Percentiles rank a stretch among this genome's conserved stretches.
phyloP scores from a whole-genome alignment of 352 stramenopile genomes.

The Elongisporangium anandrum region DNA sequence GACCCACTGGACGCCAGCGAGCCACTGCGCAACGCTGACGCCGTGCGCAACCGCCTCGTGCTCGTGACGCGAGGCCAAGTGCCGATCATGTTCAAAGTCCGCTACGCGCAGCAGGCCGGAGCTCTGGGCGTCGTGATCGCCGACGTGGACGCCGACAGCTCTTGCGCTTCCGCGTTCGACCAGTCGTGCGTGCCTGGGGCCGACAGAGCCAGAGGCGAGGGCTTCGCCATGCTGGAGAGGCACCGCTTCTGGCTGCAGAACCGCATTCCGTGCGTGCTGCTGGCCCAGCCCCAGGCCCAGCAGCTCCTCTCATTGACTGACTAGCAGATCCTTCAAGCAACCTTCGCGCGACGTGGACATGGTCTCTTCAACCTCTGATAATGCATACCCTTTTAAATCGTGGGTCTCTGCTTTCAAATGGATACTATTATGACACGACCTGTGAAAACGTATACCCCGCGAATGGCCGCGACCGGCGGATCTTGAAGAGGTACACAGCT shows the following conservation, averaged over 20 bases:
- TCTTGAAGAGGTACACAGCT: background rate
- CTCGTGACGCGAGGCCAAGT: conserved; percentile 44
- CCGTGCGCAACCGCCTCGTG: conserved; percentile 53
- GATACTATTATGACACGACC: background rate
- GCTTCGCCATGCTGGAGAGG: conserved; percentile 50
- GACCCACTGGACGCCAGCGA: conserved; percentile 52
- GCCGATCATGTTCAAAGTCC: conserved; percentile 66
- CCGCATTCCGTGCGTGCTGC: conserved; percentile 63
- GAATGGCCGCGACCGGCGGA: background rate
- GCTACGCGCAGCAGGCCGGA: conserved; percentile 55
- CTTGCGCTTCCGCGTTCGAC: conserved; percentile 52
- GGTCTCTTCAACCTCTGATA: background rate
- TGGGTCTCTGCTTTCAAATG: background rate
- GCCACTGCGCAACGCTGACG: conserved; percentile 41
- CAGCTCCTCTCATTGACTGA: conserved; percentile 18
- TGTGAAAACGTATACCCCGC: conserved; percentile 1
- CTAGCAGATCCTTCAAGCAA: conserved; percentile 3
- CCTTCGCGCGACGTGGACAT: conserved; percentile 7
- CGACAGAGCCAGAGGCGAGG: conserved; percentile 37
- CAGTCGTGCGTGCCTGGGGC: conserved; percentile 63
- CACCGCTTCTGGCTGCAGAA: conserved; percentile 47
- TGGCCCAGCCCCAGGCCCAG: conserved; percentile 25
- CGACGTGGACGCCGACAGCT: conserved; percentile 26
- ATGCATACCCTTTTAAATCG: background rate
- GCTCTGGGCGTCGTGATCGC: conserved; percentile 63